Evolutionary conservation across 495 filamentous ascomycete genomes (phyloP).

Genomic region (Parathielavia hyrcaniae): DNA sequence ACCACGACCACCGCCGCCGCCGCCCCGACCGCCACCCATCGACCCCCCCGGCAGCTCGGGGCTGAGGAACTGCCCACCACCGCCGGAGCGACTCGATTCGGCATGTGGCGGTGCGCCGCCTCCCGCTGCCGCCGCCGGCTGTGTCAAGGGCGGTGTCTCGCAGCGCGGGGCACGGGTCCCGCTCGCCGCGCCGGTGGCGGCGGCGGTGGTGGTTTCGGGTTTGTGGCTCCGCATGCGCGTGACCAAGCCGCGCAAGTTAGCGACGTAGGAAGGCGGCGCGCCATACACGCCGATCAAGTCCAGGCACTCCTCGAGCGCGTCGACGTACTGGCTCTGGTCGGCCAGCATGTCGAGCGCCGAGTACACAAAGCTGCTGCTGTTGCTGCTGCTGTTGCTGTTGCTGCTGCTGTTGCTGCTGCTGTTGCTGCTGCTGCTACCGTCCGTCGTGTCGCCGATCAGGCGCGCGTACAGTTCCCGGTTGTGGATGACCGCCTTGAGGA

Average conservation of each 20-base stretch:
- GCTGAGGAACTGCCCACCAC: conserved; percentile 2
- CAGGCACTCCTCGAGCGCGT: conserved; percentile 32
- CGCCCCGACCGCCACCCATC: conserved; percentile 5
- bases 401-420: too few species aligned
- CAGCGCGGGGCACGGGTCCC: conserved; percentile 13
- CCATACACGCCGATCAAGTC: conserved; percentile 26
- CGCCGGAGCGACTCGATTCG: neutral
- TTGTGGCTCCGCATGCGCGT: conserved; percentile 29
- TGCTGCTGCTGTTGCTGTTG: too few species aligned
- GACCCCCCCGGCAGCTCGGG: conserved; percentile 21
- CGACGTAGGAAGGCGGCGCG: conserved; percentile 26
- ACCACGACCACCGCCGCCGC: conserved; percentile 6
- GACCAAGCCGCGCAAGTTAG: conserved; percentile 30
- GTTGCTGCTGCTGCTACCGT: too few species aligned
- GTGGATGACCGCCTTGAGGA: conserved; percentile 35
- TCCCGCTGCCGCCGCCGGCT: neutral
- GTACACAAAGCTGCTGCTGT: conserved; percentile 35
- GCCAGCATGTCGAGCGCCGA: conserved; percentile 36
- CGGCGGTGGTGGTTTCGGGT: neutral
- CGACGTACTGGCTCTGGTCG: conserved; percentile 33
- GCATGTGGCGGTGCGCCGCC: neutral
- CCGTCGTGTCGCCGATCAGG: conserved; percentile 37
- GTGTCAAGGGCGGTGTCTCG: conserved; percentile 19
- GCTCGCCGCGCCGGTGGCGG: conserved; percentile 1
- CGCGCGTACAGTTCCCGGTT: conserved; percentile 37